These are phyloP conservation scores for Apiospora sp. DNA, from an alignment of 2,329 filamentous ascomycete genomes.

Conservation along the genomic window DNA sequence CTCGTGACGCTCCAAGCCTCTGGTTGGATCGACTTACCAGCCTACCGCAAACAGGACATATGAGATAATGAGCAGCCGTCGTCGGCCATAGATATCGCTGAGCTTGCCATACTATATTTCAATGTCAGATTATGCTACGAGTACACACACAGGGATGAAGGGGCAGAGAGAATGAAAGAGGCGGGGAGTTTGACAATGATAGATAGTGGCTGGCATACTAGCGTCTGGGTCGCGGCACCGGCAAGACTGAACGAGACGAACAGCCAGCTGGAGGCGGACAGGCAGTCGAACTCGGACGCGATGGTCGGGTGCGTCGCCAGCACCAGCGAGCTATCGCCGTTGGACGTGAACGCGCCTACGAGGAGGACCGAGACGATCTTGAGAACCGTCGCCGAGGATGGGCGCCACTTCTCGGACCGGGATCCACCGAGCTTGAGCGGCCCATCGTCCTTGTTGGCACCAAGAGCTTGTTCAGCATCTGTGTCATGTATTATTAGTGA, in stretches of 20 bases:
- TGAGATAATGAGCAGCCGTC: conserved; percentile 54
- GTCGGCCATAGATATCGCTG: conserved; percentile 65
- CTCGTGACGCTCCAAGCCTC: too few species aligned
- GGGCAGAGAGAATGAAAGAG: neutral
- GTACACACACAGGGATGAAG: too few species aligned
- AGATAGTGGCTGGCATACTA: neutral
- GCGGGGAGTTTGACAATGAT: too few species aligned
- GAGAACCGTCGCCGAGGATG: neutral
- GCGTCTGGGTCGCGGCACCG: conserved; percentile 24
- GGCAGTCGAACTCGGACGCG: conserved; percentile 26
- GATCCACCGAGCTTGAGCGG: neutral
- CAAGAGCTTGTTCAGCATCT: neutral
- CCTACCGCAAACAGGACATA: conserved; percentile 60
- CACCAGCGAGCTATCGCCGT: conserved; percentile 25
- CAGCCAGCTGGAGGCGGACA: conserved; percentile 25
- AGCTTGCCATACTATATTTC: conserved; percentile 58
- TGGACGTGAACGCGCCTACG: conserved; percentile 24
- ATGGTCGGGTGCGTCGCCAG: conserved; percentile 27
- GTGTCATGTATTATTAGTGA: too few species aligned
- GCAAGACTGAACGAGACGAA: conserved; percentile 25
- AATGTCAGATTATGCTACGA: neutral
- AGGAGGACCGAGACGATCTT: conserved; percentile 10
- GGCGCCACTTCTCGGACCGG: neutral
- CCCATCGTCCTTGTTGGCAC: neutral
- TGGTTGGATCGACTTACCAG: conserved; percentile 47